A percentile compares a stretch with the other conserved stretches of the same genome.
These are phyloP conservation scores for Huntiella moniliformis DNA, from an alignment of 2,329 filamentous ascomycete species.

Conservation along the genomic window DNA sequence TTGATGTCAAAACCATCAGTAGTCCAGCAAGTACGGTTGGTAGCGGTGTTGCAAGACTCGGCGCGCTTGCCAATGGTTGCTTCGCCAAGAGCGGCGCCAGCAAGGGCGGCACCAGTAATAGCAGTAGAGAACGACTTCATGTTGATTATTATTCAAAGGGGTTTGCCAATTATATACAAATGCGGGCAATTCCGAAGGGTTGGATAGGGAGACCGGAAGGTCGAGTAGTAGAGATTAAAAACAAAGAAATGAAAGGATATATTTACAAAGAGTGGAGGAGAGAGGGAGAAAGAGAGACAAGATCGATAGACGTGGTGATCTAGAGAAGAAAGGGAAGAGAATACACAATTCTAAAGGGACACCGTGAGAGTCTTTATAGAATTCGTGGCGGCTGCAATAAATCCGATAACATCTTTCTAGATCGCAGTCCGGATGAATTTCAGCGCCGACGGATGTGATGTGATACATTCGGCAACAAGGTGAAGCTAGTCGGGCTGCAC, in stretches of 20 bases:
- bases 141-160: background rate
- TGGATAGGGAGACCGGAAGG: no score
- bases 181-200: no score
- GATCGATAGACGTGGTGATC: constrained; percentile 7
- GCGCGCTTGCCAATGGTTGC: no score
- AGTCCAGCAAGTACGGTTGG: no score
- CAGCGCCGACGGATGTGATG: background rate
- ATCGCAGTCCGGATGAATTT: no score
- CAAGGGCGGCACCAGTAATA: constrained; percentile 5
- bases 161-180: background rate
- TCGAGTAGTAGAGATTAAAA: background rate
- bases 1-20: constrained; percentile 17
- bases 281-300: constrained; percentile 5
- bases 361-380: constrained; percentile 8
- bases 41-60: constrained; percentile 14
- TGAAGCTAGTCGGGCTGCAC: no score
- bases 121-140: constrained; percentile 10
- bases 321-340: constrained; percentile 6
- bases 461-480: no score
- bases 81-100: constrained; percentile 5
- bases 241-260: background rate
- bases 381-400: no score
- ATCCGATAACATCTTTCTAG: no score
- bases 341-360: constrained; percentile 1
- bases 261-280: background rate